Percentiles rank a stretch among this genome's conserved stretches.
These are phyloP conservation scores for Pyrenochaeta sp. DNA, from an alignment of 2,329 filamentous ascomycete genomes.

Conservation along the genomic window DNA sequence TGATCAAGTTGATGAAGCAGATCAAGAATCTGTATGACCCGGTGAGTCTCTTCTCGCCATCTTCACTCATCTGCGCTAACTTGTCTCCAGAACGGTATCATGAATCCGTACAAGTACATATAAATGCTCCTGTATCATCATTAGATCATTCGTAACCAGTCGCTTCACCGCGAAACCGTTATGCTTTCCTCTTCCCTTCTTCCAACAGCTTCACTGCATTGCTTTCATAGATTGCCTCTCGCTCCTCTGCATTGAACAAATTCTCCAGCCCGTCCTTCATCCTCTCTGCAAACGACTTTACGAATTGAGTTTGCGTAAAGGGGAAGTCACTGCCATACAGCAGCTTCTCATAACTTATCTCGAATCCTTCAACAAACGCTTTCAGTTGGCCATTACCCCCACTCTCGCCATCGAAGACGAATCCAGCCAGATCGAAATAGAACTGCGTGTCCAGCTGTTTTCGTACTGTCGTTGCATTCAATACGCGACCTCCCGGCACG, in stretches of 20 bases:
- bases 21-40: conserved; percentile 95
- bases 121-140: conserved; percentile 28
- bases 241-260: conserved; percentile 48
- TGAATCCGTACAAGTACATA: conserved; percentile 99
- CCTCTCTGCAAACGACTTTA: conserved; percentile 48
- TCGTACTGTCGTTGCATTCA: conserved; percentile 37
- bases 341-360: conserved; percentile 49
- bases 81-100: conserved; percentile 81
- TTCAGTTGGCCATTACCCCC: conserved; percentile 55
- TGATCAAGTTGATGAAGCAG: conserved; percentile 91
- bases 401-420: conserved; percentile 54
- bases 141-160: conserved; percentile 2
- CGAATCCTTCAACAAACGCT: conserved; percentile 56
- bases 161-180: background rate
- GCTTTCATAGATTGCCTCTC: conserved; percentile 48
- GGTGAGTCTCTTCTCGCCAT: conserved; percentile 64
- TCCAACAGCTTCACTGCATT: conserved; percentile 50
- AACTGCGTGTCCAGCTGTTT: conserved; percentile 52
- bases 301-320: conserved; percentile 54
- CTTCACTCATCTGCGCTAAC: conserved; percentile 20
- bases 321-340: conserved; percentile 65
- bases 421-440: conserved; percentile 63
- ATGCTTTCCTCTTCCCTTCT: conserved; percentile 6
- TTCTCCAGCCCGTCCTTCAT: conserved; percentile 54
- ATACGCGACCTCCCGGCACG: conserved; percentile 44